Percentiles rank a stretch among this genome's conserved stretches.
These are phyloP conservation scores for Penicillium glabrum DNA, from an alignment of 2,329 filamentous ascomycete species.

Conservation along the genomic window DNA sequence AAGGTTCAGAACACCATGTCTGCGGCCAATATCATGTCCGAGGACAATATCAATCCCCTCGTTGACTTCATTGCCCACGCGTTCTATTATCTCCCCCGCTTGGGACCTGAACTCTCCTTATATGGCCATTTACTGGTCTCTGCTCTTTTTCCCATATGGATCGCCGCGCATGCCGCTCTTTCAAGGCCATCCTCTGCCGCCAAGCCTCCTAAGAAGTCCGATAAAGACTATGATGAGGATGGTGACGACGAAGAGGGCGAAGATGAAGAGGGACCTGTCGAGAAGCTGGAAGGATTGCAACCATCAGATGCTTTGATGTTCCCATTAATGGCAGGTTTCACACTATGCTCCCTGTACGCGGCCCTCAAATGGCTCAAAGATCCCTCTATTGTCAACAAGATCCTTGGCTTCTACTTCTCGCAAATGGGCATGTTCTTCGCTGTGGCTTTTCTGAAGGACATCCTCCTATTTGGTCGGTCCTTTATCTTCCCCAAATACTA, in stretches of 20 bases:
- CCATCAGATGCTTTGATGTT: conserved; percentile 82
- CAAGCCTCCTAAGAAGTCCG: conserved; percentile 55
- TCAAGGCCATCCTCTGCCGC: conserved; percentile 78
- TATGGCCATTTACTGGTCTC: conserved; percentile 65
- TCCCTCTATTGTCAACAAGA: conserved; percentile 75
- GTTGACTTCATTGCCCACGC: conserved; percentile 41
- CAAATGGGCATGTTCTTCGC: conserved; percentile 76
- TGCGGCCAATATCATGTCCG: conserved; percentile 24
- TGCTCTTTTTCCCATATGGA: conserved; percentile 78
- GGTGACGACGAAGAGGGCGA: conserved; percentile 47
- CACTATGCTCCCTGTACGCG: conserved; percentile 77
- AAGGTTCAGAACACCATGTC: not conserved
- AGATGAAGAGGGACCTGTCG: conserved; percentile 53
- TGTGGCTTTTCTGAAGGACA: conserved; percentile 71
- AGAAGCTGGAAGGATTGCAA: conserved; percentile 67
- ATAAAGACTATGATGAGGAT: conserved; percentile 28
- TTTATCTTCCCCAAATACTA: conserved; percentile 75
- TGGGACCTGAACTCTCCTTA: conserved; percentile 53
- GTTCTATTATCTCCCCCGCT: conserved; percentile 45
- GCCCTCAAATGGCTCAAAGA: conserved; percentile 87
- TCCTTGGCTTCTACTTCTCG: conserved; percentile 82
- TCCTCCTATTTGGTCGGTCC: conserved; percentile 62
- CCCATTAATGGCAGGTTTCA: conserved; percentile 71
- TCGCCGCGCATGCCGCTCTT: conserved; percentile 81
- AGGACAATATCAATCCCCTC: conserved; percentile 33